Conservation (phyloP, 768 basidiomycete genomes). For the Hortiboletus campestris region DNA sequence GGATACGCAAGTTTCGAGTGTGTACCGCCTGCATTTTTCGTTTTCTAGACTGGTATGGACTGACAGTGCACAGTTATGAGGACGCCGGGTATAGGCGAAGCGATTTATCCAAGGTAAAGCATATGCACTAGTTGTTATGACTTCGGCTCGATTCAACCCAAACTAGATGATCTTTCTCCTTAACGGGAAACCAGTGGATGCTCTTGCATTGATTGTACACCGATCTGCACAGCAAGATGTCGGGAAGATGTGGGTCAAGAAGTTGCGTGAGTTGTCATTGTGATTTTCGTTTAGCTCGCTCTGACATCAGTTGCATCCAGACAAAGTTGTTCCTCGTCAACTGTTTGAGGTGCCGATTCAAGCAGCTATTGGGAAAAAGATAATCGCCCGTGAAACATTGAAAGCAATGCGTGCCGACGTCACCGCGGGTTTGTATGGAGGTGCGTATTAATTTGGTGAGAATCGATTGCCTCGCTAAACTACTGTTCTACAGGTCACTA, state of each 20-base stretch:
- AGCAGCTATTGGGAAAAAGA: constrained; percentile 81
- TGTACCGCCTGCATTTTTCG: constrained; percentile 26
- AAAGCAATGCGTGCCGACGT: constrained; percentile 88
- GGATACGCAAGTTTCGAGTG: constrained; percentile 93
- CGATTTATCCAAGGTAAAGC: constrained; percentile 76
- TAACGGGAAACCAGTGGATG: constrained; percentile 88
- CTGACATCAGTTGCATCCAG: constrained; percentile 35
- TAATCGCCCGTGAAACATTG: constrained; percentile 87
- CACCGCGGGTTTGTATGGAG: constrained; percentile 91
- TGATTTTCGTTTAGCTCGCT: neutral
- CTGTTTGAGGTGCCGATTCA: constrained; percentile 95
- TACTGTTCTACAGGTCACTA: constrained; percentile 61
- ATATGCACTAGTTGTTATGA: neutral
- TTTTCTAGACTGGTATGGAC: neutral
- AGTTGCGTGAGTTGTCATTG: constrained; percentile 66
- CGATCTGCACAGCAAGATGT: constrained; percentile 71
- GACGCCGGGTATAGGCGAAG: constrained; percentile 85
- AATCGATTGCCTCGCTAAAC: neutral
- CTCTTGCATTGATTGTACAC: constrained; percentile 89
- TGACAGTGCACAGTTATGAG: constrained; percentile 70
- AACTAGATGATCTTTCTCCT: constrained; percentile 85
- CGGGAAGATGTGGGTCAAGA: constrained; percentile 85
- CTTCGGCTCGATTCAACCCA: neutral
- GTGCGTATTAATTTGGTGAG: constrained; percentile 33
- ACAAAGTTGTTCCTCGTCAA: constrained; percentile 90